phyloP scores from a whole-genome alignment of 306 rosid species.

The Ceratonia siliqua region DNA sequence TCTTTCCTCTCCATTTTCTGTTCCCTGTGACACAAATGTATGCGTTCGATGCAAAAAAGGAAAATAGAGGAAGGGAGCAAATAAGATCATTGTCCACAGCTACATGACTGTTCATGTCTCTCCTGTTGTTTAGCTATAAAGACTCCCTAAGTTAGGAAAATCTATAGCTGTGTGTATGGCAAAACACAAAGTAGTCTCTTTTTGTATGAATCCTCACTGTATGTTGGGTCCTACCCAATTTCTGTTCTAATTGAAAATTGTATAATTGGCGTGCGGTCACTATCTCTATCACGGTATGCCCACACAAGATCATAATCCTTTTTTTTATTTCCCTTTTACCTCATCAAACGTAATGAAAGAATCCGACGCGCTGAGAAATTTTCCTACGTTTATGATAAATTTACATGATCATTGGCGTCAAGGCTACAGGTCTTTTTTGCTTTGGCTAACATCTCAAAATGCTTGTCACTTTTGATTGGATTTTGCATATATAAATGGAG shows the following conservation, averaged over 20 bases:
- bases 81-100: constrained; percentile 7
- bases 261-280: neutral
- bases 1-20: neutral
- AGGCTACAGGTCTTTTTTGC: neutral
- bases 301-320: no score
- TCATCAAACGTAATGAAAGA: neutral
- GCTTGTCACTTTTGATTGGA: neutral
- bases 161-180: neutral
- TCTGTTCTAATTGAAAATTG: neutral
- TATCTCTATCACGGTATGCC: no score
- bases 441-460: neutral
- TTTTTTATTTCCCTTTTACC: neutral
- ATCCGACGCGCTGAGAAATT: neutral
- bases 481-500: neutral
- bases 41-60: constrained; percentile 4
- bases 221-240: neutral
- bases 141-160: neutral
- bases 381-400: neutral
- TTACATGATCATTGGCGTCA: neutral
- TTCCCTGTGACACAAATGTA: neutral
- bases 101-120: neutral
- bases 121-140: neutral
- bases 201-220: neutral
- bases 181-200: neutral
- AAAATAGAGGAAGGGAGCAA: neutral